Conservation (phyloP, 129 eudicot genomes). For the Pseudognaphalium luteoalbum region DNA sequence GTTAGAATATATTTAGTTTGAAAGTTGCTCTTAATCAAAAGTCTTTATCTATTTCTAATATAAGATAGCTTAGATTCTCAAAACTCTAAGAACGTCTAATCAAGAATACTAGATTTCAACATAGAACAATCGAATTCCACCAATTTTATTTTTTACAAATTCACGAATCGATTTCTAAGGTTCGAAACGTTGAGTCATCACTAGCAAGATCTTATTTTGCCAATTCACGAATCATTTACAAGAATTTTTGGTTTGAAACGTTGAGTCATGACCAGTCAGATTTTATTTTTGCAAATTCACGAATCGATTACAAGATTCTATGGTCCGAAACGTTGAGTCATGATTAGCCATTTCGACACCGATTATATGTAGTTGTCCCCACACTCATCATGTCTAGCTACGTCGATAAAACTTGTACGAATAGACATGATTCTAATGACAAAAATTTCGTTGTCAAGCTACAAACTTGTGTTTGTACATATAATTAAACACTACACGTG, state of each 20-base stretch:
- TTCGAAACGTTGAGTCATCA: too few relatives aligned
- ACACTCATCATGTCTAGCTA: conserved; percentile 3
- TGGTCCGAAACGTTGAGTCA: conserved; percentile 1
- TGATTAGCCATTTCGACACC: neutral
- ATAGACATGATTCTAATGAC: conserved; percentile 1
- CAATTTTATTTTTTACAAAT: too few relatives aligned
- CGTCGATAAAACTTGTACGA: neutral
- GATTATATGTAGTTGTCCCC: conserved; percentile 19
- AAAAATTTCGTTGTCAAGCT: conserved; percentile 1
- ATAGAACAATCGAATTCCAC: neutral
- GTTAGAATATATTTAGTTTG: conserved; percentile 10
- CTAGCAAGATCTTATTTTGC: too few relatives aligned
- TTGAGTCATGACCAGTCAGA: too few relatives aligned
- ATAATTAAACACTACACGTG: conserved; percentile 6
- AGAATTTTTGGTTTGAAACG: neutral
- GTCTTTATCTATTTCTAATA: neutral
- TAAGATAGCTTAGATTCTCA: conserved; percentile 9
- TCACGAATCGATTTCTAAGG: too few relatives aligned
- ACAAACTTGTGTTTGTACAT: neutral
- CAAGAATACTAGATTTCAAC: conserved; percentile 1
- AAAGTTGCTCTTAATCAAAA: neutral
- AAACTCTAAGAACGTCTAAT: neutral
- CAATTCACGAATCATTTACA: neutral
- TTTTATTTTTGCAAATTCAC: too few relatives aligned
- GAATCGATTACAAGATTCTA: neutral